Percentiles rank a stretch among this genome's conserved stretches.
phyloP scores from a whole-genome alignment of 768 basidiomycete species.

The Candolleomyces aberdarensis region DNA sequence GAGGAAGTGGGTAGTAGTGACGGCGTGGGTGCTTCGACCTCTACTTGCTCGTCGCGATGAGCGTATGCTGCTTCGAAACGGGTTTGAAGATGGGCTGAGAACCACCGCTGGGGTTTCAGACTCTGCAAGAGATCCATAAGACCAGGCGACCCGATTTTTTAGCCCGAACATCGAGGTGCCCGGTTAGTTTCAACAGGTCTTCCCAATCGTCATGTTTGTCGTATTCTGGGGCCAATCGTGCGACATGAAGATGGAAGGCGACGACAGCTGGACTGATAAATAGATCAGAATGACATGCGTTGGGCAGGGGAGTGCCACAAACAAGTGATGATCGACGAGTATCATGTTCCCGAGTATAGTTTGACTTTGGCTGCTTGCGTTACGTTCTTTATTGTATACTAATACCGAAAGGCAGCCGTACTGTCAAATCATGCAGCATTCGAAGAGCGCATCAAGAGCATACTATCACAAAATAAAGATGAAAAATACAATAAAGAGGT shows the following conservation, averaged over 20 bases:
- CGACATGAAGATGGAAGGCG: constrained; percentile 78
- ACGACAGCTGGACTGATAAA: constrained; percentile 44
- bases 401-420: no score
- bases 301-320: constrained; percentile 19
- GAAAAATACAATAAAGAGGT: no score
- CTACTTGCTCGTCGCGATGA: constrained; percentile 33
- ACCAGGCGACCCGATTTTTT: constrained; percentile 85
- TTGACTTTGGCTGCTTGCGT: no score
- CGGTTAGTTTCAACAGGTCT: constrained; percentile 68
- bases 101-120: constrained; percentile 85
- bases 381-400: no score
- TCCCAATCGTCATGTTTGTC: constrained; percentile 74
- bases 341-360: constrained; percentile 87
- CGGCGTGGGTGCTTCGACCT: no score
- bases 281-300: constrained; percentile 12
- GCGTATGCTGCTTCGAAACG: constrained; percentile 73
- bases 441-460: no score
- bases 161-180: constrained; percentile 63
- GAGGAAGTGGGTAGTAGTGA: no score
- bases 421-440: no score
- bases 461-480: no score
- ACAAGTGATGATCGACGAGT: constrained; percentile 76
- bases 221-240: constrained; percentile 92
- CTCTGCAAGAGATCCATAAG: constrained; percentile 71
- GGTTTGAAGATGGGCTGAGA: constrained; percentile 87